Conservation (phyloP, 2,329 filamentous ascomycete species). For the Hypoxylon sp. region DNA sequence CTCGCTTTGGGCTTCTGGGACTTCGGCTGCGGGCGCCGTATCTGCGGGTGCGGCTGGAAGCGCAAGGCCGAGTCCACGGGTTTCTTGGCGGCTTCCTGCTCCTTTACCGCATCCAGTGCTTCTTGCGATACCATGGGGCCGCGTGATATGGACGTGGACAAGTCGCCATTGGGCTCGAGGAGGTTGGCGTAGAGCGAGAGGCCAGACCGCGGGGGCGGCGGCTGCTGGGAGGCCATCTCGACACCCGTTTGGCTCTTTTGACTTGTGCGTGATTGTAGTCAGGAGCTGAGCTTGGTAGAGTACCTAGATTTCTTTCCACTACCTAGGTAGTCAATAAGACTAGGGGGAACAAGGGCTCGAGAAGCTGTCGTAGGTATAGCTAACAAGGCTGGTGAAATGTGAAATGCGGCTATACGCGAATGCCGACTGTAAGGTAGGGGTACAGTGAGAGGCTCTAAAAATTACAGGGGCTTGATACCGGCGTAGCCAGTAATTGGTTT, state of each 20-base stretch:
- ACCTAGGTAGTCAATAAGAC: conserved; percentile 5
- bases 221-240: conserved; percentile 42
- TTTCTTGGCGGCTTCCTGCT: conserved; percentile 67
- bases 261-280: neutral
- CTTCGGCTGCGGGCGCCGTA: conserved; percentile 77
- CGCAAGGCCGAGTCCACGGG: conserved; percentile 71
- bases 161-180: conserved; percentile 64
- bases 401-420: neutral
- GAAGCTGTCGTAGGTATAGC: too few relatives aligned
- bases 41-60: conserved; percentile 74
- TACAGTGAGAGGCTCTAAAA: conserved; percentile 15
- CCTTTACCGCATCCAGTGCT: conserved; percentile 53
- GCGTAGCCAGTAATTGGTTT: conserved; percentile 18
- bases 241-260: neutral
- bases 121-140: conserved; percentile 77
- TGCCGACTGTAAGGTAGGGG: neutral
- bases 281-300: neutral
- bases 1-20: conserved; percentile 64
- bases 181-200: conserved; percentile 87
- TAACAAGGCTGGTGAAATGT: neutral
- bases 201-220: conserved; percentile 52
- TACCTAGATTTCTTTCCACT: too few relatives aligned
- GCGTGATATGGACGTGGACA: conserved; percentile 74
- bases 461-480: conserved; percentile 24
- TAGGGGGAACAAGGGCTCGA: neutral